Evolutionary conservation across 305 asterid species (phyloP), one percentile per base, ranked within the genome.

Genomic region (Fraxinus latifolia): DNA sequence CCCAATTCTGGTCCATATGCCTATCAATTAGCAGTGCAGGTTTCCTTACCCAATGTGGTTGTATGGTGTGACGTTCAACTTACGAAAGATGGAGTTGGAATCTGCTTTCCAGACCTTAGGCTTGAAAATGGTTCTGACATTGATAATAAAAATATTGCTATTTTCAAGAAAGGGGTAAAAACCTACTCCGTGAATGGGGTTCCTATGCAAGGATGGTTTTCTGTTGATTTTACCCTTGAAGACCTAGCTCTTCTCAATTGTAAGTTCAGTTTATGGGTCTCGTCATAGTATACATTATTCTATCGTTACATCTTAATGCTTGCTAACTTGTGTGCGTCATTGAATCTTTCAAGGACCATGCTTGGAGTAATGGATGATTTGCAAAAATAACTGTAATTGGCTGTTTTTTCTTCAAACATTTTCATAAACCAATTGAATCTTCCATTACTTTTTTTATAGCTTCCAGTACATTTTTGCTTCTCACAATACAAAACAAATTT

Each of bases 31-130:
- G 89, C 91, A 3, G 33, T 32, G 34, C 0, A 0, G 2, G 31
- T 81, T 9, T 76, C 91, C 81, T 53, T 65, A 7, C 19, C 86
- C 6, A 53, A 85, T 76, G 29, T 77, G 12, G 77, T 79, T 71
- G 34, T 84, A 17, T 91, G 90, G 93, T 92, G 97, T 36, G 92
- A 92, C 72, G 88, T 92, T 70, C 95, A 91, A 85, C 94, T 91
- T 60, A 92, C 91, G 3, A 90, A 91, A 85, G 95, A 92, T 70
- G 89, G 81, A 76, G 76, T 23, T 8, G 94, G 94, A 50, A 86
- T 92, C 79, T 92, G 97, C 85, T 82, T 88, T 47, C 88, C 94
- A 1, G 90, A 88, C 60, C 50, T 92, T 71, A 84, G 29, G 88
- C 91, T 92, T 4, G 82, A 86, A 27, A 91, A 92, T 83, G 83